phyloP scores from a whole-genome alignment of 176 grass and related monocot species.

The Carex scoparia region DNA sequence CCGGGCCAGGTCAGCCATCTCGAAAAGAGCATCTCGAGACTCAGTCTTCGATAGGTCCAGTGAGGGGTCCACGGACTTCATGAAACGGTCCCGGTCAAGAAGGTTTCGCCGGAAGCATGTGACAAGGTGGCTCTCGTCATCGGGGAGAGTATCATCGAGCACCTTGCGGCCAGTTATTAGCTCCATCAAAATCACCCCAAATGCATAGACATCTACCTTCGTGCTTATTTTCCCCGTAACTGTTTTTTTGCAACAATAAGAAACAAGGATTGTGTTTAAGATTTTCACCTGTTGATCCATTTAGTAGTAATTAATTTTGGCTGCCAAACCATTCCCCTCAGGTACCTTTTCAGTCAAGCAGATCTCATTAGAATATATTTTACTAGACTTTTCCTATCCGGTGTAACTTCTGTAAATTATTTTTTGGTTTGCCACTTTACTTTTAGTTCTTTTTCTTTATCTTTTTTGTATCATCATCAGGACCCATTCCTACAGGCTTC shows the following conservation, averaged over 20 bases:
- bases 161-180: constrained; percentile 82
- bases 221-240: constrained; percentile 93
- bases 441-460: background rate
- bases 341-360: background rate
- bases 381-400: background rate
- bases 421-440: background rate
- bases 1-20: constrained; percentile 79
- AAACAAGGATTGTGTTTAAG: background rate
- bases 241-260: constrained; percentile 30
- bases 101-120: constrained; percentile 67
- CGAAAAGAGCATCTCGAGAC: constrained; percentile 48
- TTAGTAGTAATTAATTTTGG: background rate
- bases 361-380: background rate
- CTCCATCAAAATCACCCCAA: constrained; percentile 95
- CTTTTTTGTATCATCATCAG: background rate
- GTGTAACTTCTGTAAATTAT: background rate
- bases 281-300: background rate
- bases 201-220: constrained; percentile 95
- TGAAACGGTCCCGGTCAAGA: constrained; percentile 66
- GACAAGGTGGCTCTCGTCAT: constrained; percentile 75
- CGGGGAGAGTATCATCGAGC: constrained; percentile 77
- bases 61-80: constrained; percentile 58
- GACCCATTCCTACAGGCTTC: background rate
- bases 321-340: background rate
- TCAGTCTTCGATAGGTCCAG: constrained; percentile 48